These are phyloP conservation scores for Polytrichum commune DNA, from an alignment of 225 moss, liverwort and hornwort species.

Conservation along the genomic window DNA sequence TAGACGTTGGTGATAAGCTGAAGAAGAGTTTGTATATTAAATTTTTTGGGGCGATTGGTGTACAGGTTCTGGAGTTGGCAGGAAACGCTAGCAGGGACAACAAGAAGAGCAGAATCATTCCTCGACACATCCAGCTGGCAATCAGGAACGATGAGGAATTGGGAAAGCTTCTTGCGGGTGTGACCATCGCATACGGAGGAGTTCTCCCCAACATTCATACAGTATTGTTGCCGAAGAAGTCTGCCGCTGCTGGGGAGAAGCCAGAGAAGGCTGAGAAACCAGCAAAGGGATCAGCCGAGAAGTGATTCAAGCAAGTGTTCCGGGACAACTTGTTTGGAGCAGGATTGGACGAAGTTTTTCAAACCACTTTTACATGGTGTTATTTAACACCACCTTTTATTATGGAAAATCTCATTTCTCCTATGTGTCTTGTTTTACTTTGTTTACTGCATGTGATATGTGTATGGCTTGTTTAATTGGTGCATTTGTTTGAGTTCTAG, in stretches of 20 bases:
- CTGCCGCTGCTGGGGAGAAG: slow-evolving; percentile 33
- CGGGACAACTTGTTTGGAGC: neutral
- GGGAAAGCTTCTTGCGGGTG: slow-evolving; percentile 48
- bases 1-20: too few relatives aligned
- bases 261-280: slow-evolving; percentile 27
- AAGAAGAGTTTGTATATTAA: neutral
- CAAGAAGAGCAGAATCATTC: slow-evolving; percentile 64
- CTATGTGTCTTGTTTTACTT: too few relatives aligned
- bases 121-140: slow-evolving; percentile 61
- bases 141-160: slow-evolving; percentile 71
- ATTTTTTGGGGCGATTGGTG: neutral
- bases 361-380: slow-evolving; percentile 15
- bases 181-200: slow-evolving; percentile 67
- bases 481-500: too few relatives aligned
- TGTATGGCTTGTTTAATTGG: too few relatives aligned
- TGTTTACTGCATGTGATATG: too few relatives aligned
- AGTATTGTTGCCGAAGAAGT: slow-evolving; percentile 57
- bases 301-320: slow-evolving; percentile 3
- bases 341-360: too few relatives aligned
- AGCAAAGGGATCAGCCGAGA: neutral
- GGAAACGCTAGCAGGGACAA: slow-evolving; percentile 68
- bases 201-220: slow-evolving; percentile 56
- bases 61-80: slow-evolving; percentile 59
- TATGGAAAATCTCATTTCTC: neutral
- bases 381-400: slow-evolving; percentile 27